Percentiles rank a stretch among this genome's conserved stretches.
phyloP scores from a whole-genome alignment of 129 eudicot species.

The Ambrosia trifida region DNA sequence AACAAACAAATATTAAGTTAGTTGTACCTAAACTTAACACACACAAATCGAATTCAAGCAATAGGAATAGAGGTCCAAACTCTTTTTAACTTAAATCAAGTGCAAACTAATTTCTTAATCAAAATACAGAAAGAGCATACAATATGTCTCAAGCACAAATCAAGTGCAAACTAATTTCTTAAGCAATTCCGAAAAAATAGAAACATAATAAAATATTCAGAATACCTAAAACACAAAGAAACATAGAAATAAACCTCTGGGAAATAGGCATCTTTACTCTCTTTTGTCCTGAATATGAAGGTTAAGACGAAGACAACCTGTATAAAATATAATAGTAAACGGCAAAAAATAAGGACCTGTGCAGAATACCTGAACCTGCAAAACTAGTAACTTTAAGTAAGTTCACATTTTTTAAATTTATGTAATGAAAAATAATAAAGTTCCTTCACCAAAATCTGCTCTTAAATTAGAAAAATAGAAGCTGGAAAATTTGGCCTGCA shows the following conservation, averaged over 20 bases:
- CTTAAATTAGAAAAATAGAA: constrained; percentile 5
- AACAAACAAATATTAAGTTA: too few species aligned
- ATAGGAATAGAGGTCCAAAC: too few species aligned
- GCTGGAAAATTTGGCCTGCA: constrained; percentile 28
- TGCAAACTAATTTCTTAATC: too few species aligned
- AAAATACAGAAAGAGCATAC: too few species aligned
- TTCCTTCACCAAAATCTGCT: constrained; percentile 11
- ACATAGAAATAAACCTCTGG: constrained; percentile 9
- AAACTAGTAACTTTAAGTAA: constrained; percentile 57
- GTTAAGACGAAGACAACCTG: constrained; percentile 51
- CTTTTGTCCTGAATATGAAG: constrained; percentile 31
- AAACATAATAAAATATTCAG: not conserved
- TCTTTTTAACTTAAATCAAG: too few species aligned
- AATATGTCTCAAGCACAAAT: too few species aligned
- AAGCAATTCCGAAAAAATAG: too few species aligned
- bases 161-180: too few species aligned
- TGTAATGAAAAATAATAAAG: not conserved
- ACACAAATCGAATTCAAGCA: too few species aligned
- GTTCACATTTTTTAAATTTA: constrained; percentile 38
- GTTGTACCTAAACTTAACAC: too few species aligned
- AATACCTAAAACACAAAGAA: constrained; percentile 18
- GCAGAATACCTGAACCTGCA: constrained; percentile 87
- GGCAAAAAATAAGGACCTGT: constrained; percentile 43
- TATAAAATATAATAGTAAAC: constrained; percentile 67
- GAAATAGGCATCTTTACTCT: constrained; percentile 15